phyloP scores from a whole-genome alignment of 331 rosid genomes.

The Phaseolus coccineus region DNA sequence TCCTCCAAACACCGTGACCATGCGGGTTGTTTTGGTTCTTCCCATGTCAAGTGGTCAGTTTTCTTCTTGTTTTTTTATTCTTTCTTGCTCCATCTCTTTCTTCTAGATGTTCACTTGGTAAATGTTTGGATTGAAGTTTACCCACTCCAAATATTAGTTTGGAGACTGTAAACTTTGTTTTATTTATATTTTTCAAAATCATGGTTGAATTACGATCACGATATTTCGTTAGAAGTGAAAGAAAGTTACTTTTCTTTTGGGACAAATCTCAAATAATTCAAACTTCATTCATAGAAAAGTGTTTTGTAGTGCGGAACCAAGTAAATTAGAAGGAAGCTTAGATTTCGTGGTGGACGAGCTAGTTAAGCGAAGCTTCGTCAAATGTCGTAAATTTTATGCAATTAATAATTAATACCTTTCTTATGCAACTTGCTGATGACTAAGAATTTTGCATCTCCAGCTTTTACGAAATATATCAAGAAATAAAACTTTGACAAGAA shows the following conservation, averaged over 20 bases:
- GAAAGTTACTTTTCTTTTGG: constrained; percentile 1
- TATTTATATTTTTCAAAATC: constrained; percentile 1
- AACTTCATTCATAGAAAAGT: background rate
- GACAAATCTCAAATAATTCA: constrained; percentile 4
- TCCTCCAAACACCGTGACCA: constrained; percentile 85
- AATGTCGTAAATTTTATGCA: constrained; percentile 22
- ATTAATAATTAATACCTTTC: background rate
- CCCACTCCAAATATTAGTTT: background rate
- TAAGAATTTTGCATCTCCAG: constrained; percentile 3
- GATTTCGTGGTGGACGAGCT: constrained; percentile 17
- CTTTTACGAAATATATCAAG: background rate
- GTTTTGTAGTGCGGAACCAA: background rate
- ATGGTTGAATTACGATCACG: background rate
- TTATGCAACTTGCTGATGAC: background rate
- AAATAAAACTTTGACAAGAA: constrained; percentile 4
- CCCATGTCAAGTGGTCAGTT: constrained; percentile 66
- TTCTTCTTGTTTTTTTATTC: background rate
- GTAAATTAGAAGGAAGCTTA: constrained; percentile 17
- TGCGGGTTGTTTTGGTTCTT: constrained; percentile 77
- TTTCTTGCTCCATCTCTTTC: background rate
- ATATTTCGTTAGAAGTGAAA: background rate
- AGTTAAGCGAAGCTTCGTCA: constrained; percentile 6
- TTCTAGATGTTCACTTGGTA: background rate
- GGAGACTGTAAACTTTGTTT: background rate
- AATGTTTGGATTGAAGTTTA: background rate